Percentiles rank a stretch among this genome's conserved stretches.
Evolutionary conservation across 2,329 filamentous ascomycete species (phyloP).

Genomic region (Chrysosporium queenslandicum): DNA sequence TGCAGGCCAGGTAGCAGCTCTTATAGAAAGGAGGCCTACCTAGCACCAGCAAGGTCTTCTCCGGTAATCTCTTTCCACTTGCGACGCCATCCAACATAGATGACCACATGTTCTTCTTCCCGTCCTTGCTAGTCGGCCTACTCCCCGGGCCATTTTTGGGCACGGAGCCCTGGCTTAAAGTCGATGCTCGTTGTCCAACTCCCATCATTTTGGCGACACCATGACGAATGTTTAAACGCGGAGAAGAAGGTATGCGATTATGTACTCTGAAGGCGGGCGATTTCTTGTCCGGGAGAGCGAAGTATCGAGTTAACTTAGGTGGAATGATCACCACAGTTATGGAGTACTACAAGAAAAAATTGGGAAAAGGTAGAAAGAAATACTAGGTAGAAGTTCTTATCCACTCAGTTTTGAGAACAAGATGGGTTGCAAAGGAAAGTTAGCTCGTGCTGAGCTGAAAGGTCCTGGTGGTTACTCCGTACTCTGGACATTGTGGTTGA

Average conservation of each 20-base stretch:
- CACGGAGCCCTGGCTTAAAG: slow-evolving; percentile 29
- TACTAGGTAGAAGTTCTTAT: neutral
- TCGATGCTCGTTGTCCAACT: slow-evolving; percentile 32
- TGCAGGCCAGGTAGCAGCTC: neutral
- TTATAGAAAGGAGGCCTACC: slow-evolving; percentile 44
- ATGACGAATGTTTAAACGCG: slow-evolving; percentile 22
- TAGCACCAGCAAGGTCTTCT: slow-evolving; percentile 82
- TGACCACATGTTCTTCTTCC: slow-evolving; percentile 85
- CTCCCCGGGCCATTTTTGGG: slow-evolving; percentile 27
- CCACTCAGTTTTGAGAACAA: neutral
- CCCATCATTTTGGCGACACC: slow-evolving; percentile 30
- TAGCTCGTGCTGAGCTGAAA: neutral
- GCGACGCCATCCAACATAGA: slow-evolving; percentile 85
- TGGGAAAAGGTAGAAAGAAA: no score
- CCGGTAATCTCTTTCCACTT: slow-evolving; percentile 77
- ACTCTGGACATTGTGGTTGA: no score
- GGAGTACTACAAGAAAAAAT: neutral
- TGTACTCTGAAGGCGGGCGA: neutral
- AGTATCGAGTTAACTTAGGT: neutral
- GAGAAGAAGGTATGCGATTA: neutral
- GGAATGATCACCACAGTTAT: neutral
- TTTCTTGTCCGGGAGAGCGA: neutral
- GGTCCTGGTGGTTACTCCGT: neutral
- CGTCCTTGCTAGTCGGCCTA: slow-evolving; percentile 48
- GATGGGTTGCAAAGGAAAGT: neutral